These are phyloP conservation scores for Fraxinus excelsior DNA, from an alignment of 257 asterid genomes.

Conservation along the genomic window DNA sequence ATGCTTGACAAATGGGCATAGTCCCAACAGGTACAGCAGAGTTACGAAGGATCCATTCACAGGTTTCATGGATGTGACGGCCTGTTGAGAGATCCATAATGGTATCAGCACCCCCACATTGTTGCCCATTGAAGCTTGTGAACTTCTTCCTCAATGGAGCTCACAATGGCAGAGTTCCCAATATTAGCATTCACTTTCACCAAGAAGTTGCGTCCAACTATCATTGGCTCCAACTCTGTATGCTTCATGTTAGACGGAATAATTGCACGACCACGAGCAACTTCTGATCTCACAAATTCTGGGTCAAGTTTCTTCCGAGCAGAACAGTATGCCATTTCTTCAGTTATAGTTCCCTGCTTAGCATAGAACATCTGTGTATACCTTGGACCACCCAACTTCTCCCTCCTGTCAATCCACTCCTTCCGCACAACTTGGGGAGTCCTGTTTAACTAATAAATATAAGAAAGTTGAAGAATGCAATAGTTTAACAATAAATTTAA, in stretches of 20 bases:
- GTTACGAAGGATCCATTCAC: conserved; percentile 96
- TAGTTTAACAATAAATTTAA: conserved; percentile 8
- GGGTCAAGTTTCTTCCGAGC: conserved; percentile 93
- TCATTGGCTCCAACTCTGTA: conserved; percentile 88
- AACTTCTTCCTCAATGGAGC: conserved; percentile 97
- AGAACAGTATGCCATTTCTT: conserved; percentile 92
- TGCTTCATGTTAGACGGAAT: conserved; percentile 95
- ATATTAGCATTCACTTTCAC: conserved; percentile 96
- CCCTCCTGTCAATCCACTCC: conserved; percentile 87
- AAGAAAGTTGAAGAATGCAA: conserved; percentile 3
- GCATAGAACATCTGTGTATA: conserved; percentile 93
- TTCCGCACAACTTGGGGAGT: conserved; percentile 83
- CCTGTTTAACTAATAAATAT: conserved; percentile 46
- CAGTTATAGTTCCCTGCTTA: conserved; percentile 85
- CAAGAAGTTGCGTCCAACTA: conserved; percentile 91
- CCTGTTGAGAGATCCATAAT: conserved; percentile 97
- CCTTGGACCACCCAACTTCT: conserved; percentile 76
- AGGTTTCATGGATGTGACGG: conserved; percentile 90
- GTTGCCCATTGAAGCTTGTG: conserved; percentile 99
- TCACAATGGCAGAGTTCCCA: conserved; percentile 90
- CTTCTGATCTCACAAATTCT: conserved; percentile 88
- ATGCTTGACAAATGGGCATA: conserved; percentile 90
- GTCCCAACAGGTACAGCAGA: conserved; percentile 95
- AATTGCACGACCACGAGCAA: conserved; percentile 97
- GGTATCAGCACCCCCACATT: conserved; percentile 98